Evolutionary conservation across 495 filamentous ascomycete genomes (phyloP).

Genomic region (Elasticomyces elasticus): DNA sequence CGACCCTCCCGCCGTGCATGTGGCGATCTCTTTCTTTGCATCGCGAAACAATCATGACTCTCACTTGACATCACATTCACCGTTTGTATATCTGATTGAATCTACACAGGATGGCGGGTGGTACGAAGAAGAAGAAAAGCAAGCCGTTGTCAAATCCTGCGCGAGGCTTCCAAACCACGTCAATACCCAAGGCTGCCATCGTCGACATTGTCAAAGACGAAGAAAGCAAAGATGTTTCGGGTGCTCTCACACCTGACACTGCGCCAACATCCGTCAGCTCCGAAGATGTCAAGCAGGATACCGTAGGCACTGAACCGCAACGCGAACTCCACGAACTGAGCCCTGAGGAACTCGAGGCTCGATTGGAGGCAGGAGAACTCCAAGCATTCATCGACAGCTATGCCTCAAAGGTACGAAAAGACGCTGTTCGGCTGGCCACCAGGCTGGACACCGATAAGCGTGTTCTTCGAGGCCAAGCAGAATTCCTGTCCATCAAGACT

Average conservation of each 20-base stretch:
- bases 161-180: conserved; percentile 86
- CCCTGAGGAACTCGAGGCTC: conserved; percentile 74
- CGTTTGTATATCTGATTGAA: too few species aligned
- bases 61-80: too few species aligned
- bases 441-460: conserved; percentile 72
- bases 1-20: background rate
- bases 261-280: background rate
- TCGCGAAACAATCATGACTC: too few species aligned
- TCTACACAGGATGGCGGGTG: conserved; percentile 17
- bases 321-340: conserved; percentile 43
- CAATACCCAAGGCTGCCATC: conserved; percentile 52
- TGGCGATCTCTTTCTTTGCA: too few species aligned
- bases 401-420: conserved; percentile 46
- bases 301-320: background rate
- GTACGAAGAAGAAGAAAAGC: conserved; percentile 56
- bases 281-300: background rate
- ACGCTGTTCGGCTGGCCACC: conserved; percentile 51
- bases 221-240: background rate
- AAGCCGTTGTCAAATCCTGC: conserved; percentile 76
- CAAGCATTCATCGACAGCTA: conserved; percentile 76
- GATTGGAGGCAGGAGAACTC: conserved; percentile 71
- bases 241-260: conserved; percentile 19
- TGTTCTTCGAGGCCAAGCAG: conserved; percentile 62
- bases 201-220: conserved; percentile 19
- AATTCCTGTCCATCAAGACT: conserved; percentile 55